These are phyloP conservation scores for Sextonia rubra DNA, from an alignment of 164 flowering plant species.

Conservation along the genomic window DNA sequence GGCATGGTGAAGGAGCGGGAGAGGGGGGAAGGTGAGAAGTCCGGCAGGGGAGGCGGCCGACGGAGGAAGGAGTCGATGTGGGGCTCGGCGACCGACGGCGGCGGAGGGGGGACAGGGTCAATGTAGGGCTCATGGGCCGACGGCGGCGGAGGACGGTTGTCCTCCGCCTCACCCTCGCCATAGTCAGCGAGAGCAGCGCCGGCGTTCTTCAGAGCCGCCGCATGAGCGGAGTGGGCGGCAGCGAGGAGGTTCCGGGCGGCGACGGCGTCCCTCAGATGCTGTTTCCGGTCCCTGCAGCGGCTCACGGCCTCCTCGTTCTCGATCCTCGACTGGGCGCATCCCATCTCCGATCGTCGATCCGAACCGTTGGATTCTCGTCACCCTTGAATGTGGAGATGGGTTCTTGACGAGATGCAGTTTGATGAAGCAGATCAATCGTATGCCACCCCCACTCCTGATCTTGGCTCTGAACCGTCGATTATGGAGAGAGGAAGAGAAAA, in stretches of 20 bases:
- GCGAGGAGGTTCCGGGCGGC: slow-evolving; percentile 66
- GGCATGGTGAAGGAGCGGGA: slow-evolving; percentile 67
- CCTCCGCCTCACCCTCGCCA: slow-evolving; percentile 59
- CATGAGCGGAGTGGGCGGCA: slow-evolving; percentile 67
- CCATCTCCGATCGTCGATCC: slow-evolving; percentile 39
- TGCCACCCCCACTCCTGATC: no score
- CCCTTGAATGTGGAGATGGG: no score
- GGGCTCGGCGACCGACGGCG: slow-evolving; percentile 43
- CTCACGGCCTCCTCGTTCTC: slow-evolving; percentile 83
- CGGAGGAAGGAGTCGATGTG: slow-evolving; percentile 29
- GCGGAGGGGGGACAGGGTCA: slow-evolving; percentile 28
- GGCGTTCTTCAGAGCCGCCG: slow-evolving; percentile 62
- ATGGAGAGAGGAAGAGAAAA: no score
- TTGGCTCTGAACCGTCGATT: no score
- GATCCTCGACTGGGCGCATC: slow-evolving; percentile 81
- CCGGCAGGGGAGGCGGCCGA: slow-evolving; percentile 53
- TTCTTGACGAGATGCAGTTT: no score
- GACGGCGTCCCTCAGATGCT: slow-evolving; percentile 70
- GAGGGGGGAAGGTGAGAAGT: slow-evolving; percentile 22
- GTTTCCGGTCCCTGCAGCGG: slow-evolving; percentile 74
- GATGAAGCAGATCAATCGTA: no score
- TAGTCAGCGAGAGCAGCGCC: slow-evolving; percentile 87
- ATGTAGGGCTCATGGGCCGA: background rate
- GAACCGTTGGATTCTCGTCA: no score
- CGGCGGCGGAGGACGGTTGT: slow-evolving; percentile 2